Evolutionary conservation across 2,329 filamentous ascomycete genomes (phyloP).

Genomic region (Monosporascus sp.): DNA sequence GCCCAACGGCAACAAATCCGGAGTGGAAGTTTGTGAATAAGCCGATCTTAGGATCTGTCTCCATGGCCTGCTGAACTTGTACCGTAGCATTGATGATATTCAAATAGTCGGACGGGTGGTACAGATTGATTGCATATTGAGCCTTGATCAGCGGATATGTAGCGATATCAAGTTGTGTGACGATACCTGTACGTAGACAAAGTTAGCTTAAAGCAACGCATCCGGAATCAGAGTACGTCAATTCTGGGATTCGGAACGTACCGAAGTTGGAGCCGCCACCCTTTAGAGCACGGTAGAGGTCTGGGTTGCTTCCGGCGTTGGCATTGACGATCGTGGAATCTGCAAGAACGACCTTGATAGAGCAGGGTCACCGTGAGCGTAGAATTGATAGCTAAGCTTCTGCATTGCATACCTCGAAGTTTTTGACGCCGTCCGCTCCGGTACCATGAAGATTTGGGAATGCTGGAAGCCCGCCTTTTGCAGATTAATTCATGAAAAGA

Average conservation of each 20-base stretch:
- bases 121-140: slow-evolving; percentile 12
- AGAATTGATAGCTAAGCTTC: no score
- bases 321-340: slow-evolving; percentile 11
- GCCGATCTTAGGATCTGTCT: slow-evolving; percentile 10
- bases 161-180: slow-evolving; percentile 13
- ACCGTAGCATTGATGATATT: slow-evolving; percentile 8
- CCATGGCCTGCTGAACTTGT: slow-evolving; percentile 11
- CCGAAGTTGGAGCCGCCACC: slow-evolving; percentile 16
- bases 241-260: neutral
- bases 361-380: neutral
- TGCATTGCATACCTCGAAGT: slow-evolving; percentile 9
- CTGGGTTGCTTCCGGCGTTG: slow-evolving; percentile 5
- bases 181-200: slow-evolving; percentile 6
- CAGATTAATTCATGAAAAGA: neutral
- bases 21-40: slow-evolving; percentile 9
- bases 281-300: slow-evolving; percentile 13
- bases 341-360: slow-evolving; percentile 9
- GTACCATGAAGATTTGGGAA: slow-evolving; percentile 14
- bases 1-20: slow-evolving; percentile 3
- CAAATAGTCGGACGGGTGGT: slow-evolving; percentile 7
- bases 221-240: neutral
- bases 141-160: slow-evolving; percentile 9
- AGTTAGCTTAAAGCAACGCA: neutral
- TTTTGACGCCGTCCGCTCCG: slow-evolving; percentile 10
- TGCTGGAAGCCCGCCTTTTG: slow-evolving; percentile 9